Conservation (phyloP, 345 rosid species). For the Gossypium herbaceum region DNA sequence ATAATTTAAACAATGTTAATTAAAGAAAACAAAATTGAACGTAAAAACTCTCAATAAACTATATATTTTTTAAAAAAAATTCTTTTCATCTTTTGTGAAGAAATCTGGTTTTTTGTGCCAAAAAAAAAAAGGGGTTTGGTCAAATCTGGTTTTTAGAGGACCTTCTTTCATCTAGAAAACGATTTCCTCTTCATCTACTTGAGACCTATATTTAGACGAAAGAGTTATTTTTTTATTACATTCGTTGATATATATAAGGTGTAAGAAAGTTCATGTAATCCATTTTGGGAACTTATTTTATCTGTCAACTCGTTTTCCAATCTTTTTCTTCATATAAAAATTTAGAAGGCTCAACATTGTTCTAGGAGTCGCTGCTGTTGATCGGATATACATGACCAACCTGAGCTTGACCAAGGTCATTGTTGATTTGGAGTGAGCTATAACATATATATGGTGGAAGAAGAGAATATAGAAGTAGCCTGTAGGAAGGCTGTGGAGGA, state of each 20-base stretch:
- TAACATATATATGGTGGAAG: conserved; percentile 33
- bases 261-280: conserved; percentile 4
- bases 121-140: background rate
- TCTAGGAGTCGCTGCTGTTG: background rate
- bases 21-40: background rate
- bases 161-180: background rate
- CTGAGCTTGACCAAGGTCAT: background rate
- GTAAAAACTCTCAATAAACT: background rate
- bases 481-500: conserved; percentile 26
- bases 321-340: background rate
- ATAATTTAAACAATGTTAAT: background rate
- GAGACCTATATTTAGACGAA: background rate
- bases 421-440: conserved; percentile 16
- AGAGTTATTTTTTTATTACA: background rate
- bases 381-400: background rate
- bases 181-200: background rate
- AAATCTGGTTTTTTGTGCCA: background rate
- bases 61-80: too few species aligned
- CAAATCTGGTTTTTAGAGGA: background rate
- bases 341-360: background rate
- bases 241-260: background rate
- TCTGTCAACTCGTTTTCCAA: background rate
- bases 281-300: conserved; percentile 12
- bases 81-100: background rate
- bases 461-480: conserved; percentile 37